phyloP scores from a whole-genome alignment of 768 basidiomycete species.

The Cyathus striatus region DNA sequence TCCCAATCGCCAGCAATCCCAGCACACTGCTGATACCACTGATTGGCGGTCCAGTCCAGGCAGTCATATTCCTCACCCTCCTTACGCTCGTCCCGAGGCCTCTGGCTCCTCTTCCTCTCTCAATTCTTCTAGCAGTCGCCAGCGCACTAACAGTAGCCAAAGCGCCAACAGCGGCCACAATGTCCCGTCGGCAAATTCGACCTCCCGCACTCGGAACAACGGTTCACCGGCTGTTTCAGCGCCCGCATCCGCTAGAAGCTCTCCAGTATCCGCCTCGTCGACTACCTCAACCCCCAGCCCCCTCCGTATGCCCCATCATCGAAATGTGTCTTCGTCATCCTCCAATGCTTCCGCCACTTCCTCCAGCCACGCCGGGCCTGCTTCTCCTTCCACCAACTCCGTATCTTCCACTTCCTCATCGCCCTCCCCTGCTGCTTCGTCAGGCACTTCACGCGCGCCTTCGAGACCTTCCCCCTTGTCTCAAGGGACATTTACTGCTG shows the following conservation, averaged over 20 bases:
- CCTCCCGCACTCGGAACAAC: conserved; percentile 30
- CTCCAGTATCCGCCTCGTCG: conserved; percentile 16
- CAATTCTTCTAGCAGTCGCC: conserved; percentile 61
- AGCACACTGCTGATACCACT: conserved; percentile 22
- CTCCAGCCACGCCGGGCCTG: conserved; percentile 19
- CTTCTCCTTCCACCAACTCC: conserved; percentile 22
- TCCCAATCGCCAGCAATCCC: conserved; percentile 45
- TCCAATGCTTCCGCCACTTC: conserved; percentile 38
- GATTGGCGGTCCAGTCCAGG: conserved; percentile 45
- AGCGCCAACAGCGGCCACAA: conserved; percentile 45
- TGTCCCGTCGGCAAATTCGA: conserved; percentile 25
- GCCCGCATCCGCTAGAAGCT: conserved; percentile 19
- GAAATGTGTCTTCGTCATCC: conserved; percentile 42
- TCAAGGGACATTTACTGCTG: conserved; percentile 55
- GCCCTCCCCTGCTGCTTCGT: conserved; percentile 16
- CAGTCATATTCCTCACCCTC: conserved; percentile 55
- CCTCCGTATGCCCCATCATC: conserved; percentile 38
- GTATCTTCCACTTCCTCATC: conserved; percentile 25
- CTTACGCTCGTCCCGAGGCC: conserved; percentile 76
- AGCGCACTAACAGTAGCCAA: conserved; percentile 68
- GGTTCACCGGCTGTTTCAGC: conserved; percentile 20
- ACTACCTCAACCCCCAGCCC: conserved; percentile 13
- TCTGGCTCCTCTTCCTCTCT: conserved; percentile 77
- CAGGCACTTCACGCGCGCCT: conserved; percentile 30
- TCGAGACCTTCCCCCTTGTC: conserved; percentile 65